These are phyloP conservation scores for Alectoria sarmentosa DNA, from an alignment of 495 filamentous ascomycete genomes.

Conservation along the genomic window DNA sequence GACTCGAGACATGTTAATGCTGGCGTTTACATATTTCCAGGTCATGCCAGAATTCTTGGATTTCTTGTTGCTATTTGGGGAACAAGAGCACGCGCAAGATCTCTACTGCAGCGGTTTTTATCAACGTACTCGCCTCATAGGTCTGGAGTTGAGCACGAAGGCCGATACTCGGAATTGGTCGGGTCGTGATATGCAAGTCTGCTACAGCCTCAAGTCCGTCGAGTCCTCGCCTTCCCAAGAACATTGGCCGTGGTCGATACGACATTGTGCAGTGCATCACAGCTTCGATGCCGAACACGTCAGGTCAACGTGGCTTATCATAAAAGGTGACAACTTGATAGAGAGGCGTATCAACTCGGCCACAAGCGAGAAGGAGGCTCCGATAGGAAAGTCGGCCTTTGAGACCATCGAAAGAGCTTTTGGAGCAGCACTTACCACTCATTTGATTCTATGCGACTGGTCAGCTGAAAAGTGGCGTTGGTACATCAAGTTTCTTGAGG, in stretches of 20 bases:
- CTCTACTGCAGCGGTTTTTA: conserved; percentile 29
- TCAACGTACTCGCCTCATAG: not conserved
- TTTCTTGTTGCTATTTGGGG: conserved; percentile 38
- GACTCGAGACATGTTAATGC: conserved; percentile 32
- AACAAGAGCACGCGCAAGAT: conserved; percentile 22
- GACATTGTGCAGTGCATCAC: conserved; percentile 37
- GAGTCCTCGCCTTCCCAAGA: conserved; percentile 27
- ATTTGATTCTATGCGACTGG: conserved; percentile 40
- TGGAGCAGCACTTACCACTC: conserved; percentile 31
- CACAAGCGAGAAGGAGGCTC: conserved; percentile 16
- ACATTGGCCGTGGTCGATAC: conserved; percentile 33
- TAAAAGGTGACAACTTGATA: conserved; percentile 37
- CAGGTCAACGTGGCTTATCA: conserved; percentile 31
- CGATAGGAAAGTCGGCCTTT: conserved; percentile 26
- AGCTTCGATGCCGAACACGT: conserved; percentile 37
- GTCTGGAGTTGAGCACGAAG: conserved; percentile 22
- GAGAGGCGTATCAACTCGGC: conserved; percentile 30
- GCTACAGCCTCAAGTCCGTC: conserved; percentile 41
- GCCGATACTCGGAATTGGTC: conserved; percentile 35
- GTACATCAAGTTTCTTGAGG: conserved; percentile 40
- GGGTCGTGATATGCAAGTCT: conserved; percentile 36
- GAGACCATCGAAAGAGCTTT: conserved; percentile 29
- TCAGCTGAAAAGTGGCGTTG: conserved; percentile 41
- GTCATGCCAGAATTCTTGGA: conserved; percentile 39
- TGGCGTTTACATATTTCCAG: conserved; percentile 36